Evolutionary conservation across 345 rosid genomes (phyloP), one percentile per base, ranked within the genome.

Genomic region (Anastatica hierochuntica): DNA sequence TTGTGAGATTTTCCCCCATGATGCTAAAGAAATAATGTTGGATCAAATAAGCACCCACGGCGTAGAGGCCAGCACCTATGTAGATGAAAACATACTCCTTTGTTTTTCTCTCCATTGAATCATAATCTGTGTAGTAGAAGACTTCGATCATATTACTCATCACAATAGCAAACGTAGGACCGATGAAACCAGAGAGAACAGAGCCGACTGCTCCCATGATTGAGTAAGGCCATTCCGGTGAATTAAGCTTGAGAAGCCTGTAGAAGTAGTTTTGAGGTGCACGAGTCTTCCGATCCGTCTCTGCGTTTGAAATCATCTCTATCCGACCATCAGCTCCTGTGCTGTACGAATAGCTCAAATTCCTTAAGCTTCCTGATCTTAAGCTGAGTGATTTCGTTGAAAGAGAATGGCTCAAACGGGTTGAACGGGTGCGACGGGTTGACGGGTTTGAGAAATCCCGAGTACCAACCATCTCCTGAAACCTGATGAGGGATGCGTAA

Each of bases 1-100:
- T 92, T 6, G 99, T 92, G 62, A 92, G 97, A 58, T 92, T 92
- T 72, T 92, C 99, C 53, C 99, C 99, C 99, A 92, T 92, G 17
- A 92, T 88, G 64, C 99, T 92, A 71, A 92, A 92, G 83, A 92
- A 92, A 72, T 92, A 92, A 72, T 92, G 99, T 68, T 92, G 99
- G 36, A 92, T 92, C 85, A 92, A 68, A 51, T 92, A 92, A 8
- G 99, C 97, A 7, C 74, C 75, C n/a, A 92, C 99, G 0, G 97
- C 99, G 34, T 92, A 92, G 43, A 92, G 77, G 21, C 99, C 99
- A 3, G 94, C 88, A 44, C 99, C 99, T 9, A 92, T 92, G 76
- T 85, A 92, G 49, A 92, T 83, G 72, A 92, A 92, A 40, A 92
- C 99, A n/a, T 83, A 92, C 56, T 81, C 99, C 63, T 92, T 92